phyloP scores from a whole-genome alignment of 2,329 filamentous ascomycete genomes.

The Curvularia verruculosa region DNA sequence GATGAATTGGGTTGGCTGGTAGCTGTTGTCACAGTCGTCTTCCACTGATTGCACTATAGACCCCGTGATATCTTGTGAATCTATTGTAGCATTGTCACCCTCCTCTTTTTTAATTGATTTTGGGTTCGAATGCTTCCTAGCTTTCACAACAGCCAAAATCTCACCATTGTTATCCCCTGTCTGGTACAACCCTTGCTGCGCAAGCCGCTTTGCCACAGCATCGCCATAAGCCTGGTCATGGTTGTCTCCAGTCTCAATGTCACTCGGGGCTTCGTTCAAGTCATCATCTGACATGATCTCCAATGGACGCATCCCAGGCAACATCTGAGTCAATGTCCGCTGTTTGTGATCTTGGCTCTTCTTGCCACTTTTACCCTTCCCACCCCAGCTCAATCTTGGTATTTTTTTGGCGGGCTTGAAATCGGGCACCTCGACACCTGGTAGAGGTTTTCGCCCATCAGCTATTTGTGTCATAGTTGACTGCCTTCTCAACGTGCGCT shows the following conservation, averaged over 20 bases:
- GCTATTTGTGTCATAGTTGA: constrained; percentile 47
- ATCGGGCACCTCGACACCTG: constrained; percentile 28
- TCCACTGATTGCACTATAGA: constrained; percentile 15
- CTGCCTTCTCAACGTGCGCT: constrained; percentile 32
- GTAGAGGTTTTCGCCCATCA: constrained; percentile 30
- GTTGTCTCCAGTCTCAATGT: constrained; percentile 23
- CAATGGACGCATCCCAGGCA: constrained; percentile 32
- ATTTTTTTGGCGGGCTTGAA: constrained; percentile 33
- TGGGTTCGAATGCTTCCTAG: not conserved
- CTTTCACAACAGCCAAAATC: not conserved
- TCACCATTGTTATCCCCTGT: not conserved
- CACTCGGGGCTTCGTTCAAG: constrained; percentile 21
- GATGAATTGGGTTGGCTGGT: constrained; percentile 40
- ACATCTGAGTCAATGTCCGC: constrained; percentile 46
- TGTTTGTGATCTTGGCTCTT: constrained; percentile 31
- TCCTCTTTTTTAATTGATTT: not conserved
- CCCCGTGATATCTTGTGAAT: not conserved
- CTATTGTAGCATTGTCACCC: not conserved
- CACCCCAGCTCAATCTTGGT: constrained; percentile 30
- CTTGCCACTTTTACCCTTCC: constrained; percentile 14
- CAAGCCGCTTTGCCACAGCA: constrained; percentile 25
- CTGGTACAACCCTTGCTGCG: constrained; percentile 24
- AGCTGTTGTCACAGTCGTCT: constrained; percentile 29
- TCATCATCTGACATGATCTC: constrained; percentile 30
- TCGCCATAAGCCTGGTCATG: constrained; percentile 20